A percentile compares a stretch with the other conserved stretches of the same genome.
Evolutionary conservation across 139 green algal species (phyloP).

Genomic region (Diplosphaera chodatii): DNA sequence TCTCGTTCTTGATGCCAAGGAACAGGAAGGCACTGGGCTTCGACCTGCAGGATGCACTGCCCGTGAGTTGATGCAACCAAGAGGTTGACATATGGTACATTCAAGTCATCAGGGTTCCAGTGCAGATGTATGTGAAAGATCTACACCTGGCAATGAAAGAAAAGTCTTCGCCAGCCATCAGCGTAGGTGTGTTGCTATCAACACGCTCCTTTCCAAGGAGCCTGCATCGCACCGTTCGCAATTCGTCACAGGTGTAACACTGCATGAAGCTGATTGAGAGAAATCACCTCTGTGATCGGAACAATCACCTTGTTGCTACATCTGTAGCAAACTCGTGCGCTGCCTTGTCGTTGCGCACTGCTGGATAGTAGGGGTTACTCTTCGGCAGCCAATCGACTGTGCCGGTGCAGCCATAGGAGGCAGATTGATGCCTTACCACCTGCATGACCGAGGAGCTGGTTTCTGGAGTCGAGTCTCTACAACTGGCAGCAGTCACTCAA

Average conservation of each 20-base stretch:
- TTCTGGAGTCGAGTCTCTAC: background rate
- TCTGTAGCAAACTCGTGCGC: conserved; percentile 42
- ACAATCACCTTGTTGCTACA: conserved; percentile 47
- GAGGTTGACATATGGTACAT: background rate
- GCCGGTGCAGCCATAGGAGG: conserved; percentile 54
- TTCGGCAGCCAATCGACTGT: conserved; percentile 61
- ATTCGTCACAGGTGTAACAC: too few relatives aligned
- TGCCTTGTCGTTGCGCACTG: conserved; percentile 66
- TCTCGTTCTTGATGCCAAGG: conserved; percentile 76
- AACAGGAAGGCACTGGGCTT: conserved; percentile 67
- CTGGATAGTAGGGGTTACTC: conserved; percentile 65
- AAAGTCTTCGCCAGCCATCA: conserved; percentile 83
- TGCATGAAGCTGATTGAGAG: too few relatives aligned
- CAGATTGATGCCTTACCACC: conserved; percentile 35
- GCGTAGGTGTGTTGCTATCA: conserved; percentile 36
- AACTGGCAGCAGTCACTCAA: background rate
- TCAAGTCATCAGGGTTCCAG: too few relatives aligned
- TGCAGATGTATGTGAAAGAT: too few relatives aligned
- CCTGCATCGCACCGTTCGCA: too few relatives aligned
- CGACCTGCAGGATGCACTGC: background rate
- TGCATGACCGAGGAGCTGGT: conserved; percentile 3
- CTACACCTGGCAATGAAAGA: conserved; percentile 58
- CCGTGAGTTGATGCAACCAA: background rate
- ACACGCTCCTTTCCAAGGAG: conserved; percentile 17
- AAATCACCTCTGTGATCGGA: background rate